Evolutionary conservation across 2,329 filamentous ascomycete genomes (phyloP).

Genomic region (Trichoderma sp.): DNA sequence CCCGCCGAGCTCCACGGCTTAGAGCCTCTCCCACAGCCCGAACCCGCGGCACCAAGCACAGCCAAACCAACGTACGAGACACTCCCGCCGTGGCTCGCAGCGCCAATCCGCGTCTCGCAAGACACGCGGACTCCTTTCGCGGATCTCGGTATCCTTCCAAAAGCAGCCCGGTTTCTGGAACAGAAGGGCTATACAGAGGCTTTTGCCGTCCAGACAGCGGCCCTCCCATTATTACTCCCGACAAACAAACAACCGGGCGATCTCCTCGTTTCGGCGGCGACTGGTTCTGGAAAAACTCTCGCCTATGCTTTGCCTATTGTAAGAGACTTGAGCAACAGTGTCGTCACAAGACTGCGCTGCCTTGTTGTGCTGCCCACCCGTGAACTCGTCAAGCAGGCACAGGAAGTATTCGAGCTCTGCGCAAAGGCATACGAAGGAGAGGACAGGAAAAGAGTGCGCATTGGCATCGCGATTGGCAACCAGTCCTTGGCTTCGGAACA

Average conservation of each 20-base stretch:
- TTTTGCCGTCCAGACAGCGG: conserved; percentile 50
- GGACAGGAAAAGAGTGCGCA: conserved; percentile 68
- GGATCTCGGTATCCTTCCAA: conserved; percentile 63
- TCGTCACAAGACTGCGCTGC: conserved; percentile 70
- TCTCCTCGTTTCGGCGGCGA: conserved; percentile 87
- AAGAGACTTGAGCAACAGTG: conserved; percentile 69
- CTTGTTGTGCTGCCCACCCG: conserved; percentile 88
- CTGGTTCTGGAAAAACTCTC: conserved; percentile 93
- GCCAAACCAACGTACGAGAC: conserved; percentile 73
- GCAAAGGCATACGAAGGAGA: conserved; percentile 61
- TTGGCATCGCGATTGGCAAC: conserved; percentile 83
- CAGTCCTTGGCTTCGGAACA: conserved; percentile 72
- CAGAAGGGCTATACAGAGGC: conserved; percentile 56
- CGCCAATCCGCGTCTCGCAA: conserved; percentile 70
- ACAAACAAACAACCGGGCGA: conserved; percentile 69
- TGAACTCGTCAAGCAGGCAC: conserved; percentile 85
- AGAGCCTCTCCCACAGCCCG: conserved; percentile 80
- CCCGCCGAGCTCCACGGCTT: conserved; percentile 63
- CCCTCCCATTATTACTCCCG: conserved; percentile 78
- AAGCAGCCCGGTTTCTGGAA: conserved; percentile 64
- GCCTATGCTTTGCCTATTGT: conserved; percentile 89
- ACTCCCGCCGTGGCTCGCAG: conserved; percentile 78
- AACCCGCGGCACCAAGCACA: conserved; percentile 59
- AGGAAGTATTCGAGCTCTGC: conserved; percentile 76
- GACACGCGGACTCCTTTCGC: conserved; percentile 64